A percentile compares a stretch with the other conserved stretches of the same genome.
phyloP scores from a whole-genome alignment of 805 yeast species.

The Wickerhamiella nectarea region DNA sequence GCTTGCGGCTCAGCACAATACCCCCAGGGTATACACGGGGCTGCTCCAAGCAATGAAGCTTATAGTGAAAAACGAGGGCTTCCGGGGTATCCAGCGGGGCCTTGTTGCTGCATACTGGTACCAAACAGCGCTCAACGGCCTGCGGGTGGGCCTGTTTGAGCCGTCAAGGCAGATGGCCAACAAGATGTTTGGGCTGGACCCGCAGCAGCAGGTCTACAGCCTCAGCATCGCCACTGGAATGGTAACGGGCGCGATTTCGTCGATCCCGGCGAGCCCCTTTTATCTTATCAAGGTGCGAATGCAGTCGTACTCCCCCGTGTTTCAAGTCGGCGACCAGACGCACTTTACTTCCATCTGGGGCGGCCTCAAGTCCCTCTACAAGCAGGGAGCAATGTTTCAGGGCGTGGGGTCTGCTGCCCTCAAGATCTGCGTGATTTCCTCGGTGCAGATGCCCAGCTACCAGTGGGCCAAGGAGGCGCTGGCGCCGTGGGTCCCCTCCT shows the following conservation, averaged over 20 bases:
- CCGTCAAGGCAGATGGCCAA: conserved; percentile 59
- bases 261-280: conserved; percentile 81
- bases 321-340: conserved; percentile 79
- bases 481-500: conserved; percentile 39
- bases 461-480: conserved; percentile 57
- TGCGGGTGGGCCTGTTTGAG: conserved; percentile 87
- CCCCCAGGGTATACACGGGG: conserved; percentile 53
- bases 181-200: conserved; percentile 36
- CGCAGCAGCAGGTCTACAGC: conserved; percentile 36
- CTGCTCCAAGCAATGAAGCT: conserved; percentile 73
- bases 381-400: conserved; percentile 53
- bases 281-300: conserved; percentile 88
- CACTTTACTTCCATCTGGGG: conserved; percentile 57
- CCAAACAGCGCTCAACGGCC: conserved; percentile 85
- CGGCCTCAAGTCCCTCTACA: conserved; percentile 51
- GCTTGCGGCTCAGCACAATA: conserved; percentile 36
- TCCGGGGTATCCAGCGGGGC: conserved; percentile 81
- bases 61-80: conserved; percentile 68
- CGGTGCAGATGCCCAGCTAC: conserved; percentile 88
- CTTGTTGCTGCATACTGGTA: conserved; percentile 77
- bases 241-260: conserved; percentile 76
- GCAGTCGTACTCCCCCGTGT: conserved; percentile 72
- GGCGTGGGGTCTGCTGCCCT: conserved; percentile 86
- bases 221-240: conserved; percentile 78
- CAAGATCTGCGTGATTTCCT: conserved; percentile 86